phyloP scores from a whole-genome alignment of 2,329 filamentous ascomycete species.

The Lizonia empirigonia region DNA sequence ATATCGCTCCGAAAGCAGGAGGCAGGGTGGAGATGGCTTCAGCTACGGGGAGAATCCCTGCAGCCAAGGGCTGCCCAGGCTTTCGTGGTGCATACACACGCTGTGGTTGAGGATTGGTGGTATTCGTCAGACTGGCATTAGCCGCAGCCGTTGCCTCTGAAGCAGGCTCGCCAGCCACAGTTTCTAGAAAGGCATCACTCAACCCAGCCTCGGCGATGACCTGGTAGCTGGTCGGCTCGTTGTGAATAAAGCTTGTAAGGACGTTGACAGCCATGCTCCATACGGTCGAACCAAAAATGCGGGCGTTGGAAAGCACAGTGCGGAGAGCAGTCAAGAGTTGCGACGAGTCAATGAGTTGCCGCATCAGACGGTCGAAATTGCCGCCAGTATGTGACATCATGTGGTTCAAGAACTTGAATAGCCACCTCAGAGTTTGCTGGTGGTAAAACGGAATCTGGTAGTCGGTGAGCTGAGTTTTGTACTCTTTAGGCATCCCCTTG shows the following conservation, averaged over 20 bases:
- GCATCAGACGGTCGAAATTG: slow-evolving; percentile 85
- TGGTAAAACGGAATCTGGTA: slow-evolving; percentile 93
- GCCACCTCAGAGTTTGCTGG: slow-evolving; percentile 89
- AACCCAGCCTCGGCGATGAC: slow-evolving; percentile 94
- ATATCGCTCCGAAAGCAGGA: slow-evolving; percentile 89
- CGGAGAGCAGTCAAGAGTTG: slow-evolving; percentile 79
- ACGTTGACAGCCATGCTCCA: slow-evolving; percentile 96
- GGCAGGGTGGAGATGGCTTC: slow-evolving; percentile 90
- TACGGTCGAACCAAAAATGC: slow-evolving; percentile 84
- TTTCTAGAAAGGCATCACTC: slow-evolving; percentile 82
- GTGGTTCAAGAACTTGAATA: slow-evolving; percentile 95
- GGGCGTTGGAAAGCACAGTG: slow-evolving; percentile 78
- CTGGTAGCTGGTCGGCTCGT: slow-evolving; percentile 95
- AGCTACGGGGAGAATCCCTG: slow-evolving; percentile 80
- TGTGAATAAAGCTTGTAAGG: slow-evolving; percentile 95
- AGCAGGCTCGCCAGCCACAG: slow-evolving; percentile 63
- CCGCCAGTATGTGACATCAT: slow-evolving; percentile 84
- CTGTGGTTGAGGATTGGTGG: slow-evolving; percentile 12
- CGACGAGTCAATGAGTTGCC: slow-evolving; percentile 93
- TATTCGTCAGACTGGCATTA: slow-evolving; percentile 19
- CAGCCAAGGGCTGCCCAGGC: slow-evolving; percentile 54
- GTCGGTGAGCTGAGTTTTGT: slow-evolving; percentile 82
- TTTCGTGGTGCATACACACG: slow-evolving; percentile 33
- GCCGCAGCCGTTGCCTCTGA: slow-evolving; percentile 26
- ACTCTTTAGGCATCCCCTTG: slow-evolving; percentile 72